Evolutionary conservation across 2,329 filamentous ascomycete genomes (phyloP), one percentile per base, ranked within the genome.

Genomic region (Mariannaea sp.): DNA sequence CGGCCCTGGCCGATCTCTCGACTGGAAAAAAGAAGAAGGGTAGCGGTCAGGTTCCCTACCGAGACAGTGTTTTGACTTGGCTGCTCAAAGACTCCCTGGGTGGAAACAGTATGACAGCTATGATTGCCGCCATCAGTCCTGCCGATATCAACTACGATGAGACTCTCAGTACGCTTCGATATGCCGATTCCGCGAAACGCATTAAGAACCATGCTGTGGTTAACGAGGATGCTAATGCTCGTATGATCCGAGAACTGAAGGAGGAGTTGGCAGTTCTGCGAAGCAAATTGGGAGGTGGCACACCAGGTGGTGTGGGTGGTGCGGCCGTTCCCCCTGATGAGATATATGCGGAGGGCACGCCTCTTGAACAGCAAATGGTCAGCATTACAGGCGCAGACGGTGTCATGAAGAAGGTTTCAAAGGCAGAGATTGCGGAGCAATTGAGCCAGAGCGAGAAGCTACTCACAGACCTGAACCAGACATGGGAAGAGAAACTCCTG

Each of bases 171-270:
- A 99, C 94, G 1, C 80, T 99, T 22, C 86, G 95, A 67, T 99
- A 99, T 73, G 94, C 95, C 50, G 93, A 99, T 70, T 97, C 92
- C 7, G 94, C 94, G 20, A 99, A 99, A 77, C 87, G 94, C 65
- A 99, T 99, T 81, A 97, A 97, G 90, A 99, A 99, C 76, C 94
- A 99, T 72, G 94, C 94, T 52, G 94, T 99, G 44, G 89, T 99
- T 72, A 99, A 99, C 77, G 94, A 99, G 72, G 94, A 99, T 74
- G 93, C 94, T 40, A 99, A 99, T 70, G 94, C 94, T 55, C 89
- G 94, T 65, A 99, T 99, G 94, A 97, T 99, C 60, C 84, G 94
- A 71, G 94, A 99, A 70, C 79, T 99, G 58, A 99, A 99, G 71
- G 94, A 99, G 71, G 94, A 99, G 68, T 75, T 99, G 53, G 84